Percentiles rank a stretch among this genome's conserved stretches.
These are phyloP conservation scores for Warburgia ugandensis DNA, from an alignment of 164 flowering plant species.

Conservation along the genomic window DNA sequence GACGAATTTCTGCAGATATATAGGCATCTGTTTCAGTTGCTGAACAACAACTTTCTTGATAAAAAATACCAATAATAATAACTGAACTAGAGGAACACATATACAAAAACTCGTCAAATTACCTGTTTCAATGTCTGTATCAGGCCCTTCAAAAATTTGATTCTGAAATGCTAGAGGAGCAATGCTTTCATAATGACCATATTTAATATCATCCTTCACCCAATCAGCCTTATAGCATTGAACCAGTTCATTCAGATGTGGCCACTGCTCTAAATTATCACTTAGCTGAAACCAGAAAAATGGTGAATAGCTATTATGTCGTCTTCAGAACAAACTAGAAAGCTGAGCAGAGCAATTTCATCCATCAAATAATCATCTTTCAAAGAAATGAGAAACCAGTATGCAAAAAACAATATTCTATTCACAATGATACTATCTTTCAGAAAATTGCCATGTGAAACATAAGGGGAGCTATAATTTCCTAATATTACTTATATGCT, in stretches of 20 bases:
- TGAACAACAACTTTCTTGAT: neutral
- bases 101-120: slow-evolving; percentile 2
- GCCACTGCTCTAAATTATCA: slow-evolving; percentile 95
- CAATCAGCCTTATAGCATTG: slow-evolving; percentile 91
- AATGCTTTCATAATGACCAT: slow-evolving; percentile 83
- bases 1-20: slow-evolving; percentile 59
- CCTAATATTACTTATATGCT: no score
- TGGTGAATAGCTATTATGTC: neutral
- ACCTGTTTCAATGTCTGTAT: slow-evolving; percentile 97
- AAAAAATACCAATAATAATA: neutral
- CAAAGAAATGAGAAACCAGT: no score
- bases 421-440: no score
- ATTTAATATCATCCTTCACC: slow-evolving; percentile 88
- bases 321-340: neutral
- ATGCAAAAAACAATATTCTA: no score
- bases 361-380: neutral
- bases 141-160: slow-evolving; percentile 96
- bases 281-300: slow-evolving; percentile 43
- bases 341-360: neutral
- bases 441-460: no score
- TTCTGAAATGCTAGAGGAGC: slow-evolving; percentile 46
- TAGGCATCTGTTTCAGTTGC: neutral
- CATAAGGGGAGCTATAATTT: no score
- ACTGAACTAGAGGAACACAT: neutral
- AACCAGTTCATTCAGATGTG: slow-evolving; percentile 83